Evolutionary conservation across 345 rosid genomes (phyloP), one percentile per base, ranked within the genome.

Genomic region (Cochlearia excelsa): DNA sequence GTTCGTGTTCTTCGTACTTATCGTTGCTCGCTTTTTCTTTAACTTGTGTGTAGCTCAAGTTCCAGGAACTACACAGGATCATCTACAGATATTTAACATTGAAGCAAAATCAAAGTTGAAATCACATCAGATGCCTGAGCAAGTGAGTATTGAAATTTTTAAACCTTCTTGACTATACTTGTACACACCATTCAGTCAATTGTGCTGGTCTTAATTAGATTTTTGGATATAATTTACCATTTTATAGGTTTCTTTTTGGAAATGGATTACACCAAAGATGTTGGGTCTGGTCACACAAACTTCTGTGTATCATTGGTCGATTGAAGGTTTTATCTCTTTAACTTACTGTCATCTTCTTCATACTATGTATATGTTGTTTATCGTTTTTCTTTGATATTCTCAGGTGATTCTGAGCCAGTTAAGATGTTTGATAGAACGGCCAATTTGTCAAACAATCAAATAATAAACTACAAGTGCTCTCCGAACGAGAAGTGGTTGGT

Each of bases 81-180:
- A 94, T 77, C 78, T 94, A 48, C 99, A 94, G 78, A 90, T 94
- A 80, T 94, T 94, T 77, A 94, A 94, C 72, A 90, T 94, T 40
- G 99, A 94, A 86, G 70, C 86, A 82, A 94, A 94, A 71, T 77
- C 97, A 26, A 94, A 94, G 79, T 78, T 94, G 75, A 94, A 94
- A 57, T 94, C 96, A 7, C 84, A 90, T 78, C 99, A 90, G 80
- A 94, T 94, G 99, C 87, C 95, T 46, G 99, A 94, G 87, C 97
- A 87, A 85, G 99, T 87, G 69, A 57, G 41, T 54, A 7, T 46
- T 49, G 45, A 51, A 57, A 5, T 26, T 4, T 3, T 38, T 59
- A 62, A 40, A 41, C 44, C 53, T 59, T 70, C 51, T 23, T 44
- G 44, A 16, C 23, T 16, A 16, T 16, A 16, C 23, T 11, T 57